A percentile compares a stretch with the other conserved stretches of the same genome.
Evolutionary conservation across 2,329 filamentous ascomycete species (phyloP).

Genomic region (Colletotrichum abscissum): DNA sequence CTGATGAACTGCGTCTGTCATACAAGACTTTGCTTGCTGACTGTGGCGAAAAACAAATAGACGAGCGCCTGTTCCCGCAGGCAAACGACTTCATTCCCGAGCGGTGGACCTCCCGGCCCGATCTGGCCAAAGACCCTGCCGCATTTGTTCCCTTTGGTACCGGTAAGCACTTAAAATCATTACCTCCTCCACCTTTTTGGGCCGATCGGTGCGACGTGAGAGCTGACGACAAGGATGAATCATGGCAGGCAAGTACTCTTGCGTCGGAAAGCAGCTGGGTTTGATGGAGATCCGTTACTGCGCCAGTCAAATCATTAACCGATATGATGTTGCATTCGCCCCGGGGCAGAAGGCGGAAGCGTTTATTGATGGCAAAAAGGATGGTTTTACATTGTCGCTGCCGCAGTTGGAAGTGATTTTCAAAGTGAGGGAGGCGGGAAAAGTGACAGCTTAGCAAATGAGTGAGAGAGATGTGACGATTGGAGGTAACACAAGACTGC

Average conservation of each 20-base stretch:
- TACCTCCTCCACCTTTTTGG: background rate
- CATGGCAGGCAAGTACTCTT: conserved; percentile 44
- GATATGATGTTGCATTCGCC: conserved; percentile 29
- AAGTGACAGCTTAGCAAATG: background rate
- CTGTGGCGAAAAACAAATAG: conserved; percentile 1
- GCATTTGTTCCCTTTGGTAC: conserved; percentile 43
- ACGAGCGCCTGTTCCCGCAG: conserved; percentile 36
- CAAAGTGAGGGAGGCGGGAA: conserved; percentile 19
- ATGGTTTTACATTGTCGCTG: conserved; percentile 33
- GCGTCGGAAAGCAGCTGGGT: conserved; percentile 49
- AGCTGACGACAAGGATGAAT: background rate
- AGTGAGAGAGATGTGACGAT: background rate
- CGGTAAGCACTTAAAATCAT: conserved; percentile 36
- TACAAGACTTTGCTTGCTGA: conserved; percentile 2
- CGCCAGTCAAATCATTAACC: conserved; percentile 31
- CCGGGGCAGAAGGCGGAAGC: conserved; percentile 10
- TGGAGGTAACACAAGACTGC: background rate
- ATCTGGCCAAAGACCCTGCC: conserved; percentile 38
- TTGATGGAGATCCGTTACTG: conserved; percentile 45
- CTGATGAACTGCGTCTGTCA: background rate
- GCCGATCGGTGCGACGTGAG: background rate
- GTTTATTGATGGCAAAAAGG: conserved; percentile 26
- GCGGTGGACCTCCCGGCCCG: conserved; percentile 37
- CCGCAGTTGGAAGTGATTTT: conserved; percentile 33
- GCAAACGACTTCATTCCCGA: conserved; percentile 42